Evolutionary conservation across 352 stramenopile species (phyloP), one percentile per base, ranked within the genome.

Genomic region (Phytophthora hibernalis): DNA sequence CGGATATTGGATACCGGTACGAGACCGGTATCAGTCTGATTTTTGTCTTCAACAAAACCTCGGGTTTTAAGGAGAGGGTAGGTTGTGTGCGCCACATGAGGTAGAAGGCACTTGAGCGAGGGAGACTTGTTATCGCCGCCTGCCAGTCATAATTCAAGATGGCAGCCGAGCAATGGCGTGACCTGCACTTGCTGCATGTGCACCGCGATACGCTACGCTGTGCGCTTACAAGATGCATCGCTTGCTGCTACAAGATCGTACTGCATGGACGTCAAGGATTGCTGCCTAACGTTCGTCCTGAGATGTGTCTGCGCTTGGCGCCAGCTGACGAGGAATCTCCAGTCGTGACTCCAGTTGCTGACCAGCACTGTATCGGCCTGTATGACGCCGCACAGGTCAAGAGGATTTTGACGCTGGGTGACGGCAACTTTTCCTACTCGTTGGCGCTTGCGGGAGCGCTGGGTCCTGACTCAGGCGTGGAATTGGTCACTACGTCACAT

Each of bases 381-480:
- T 95, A 93, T 53, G 74, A 90, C 49, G 75, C 77, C 1, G n/a
- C 28, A 0, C 48, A 74, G 12, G 49, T 85, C 15, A 74, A 82
- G 60, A 68, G 74, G 16, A 80, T 98, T 2, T 66, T 98, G 30
- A 98, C 93, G 0, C 83, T 99, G 2, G 97, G 97, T 15, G 97
- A 99, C 71, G 97, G 97, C 44, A 97, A 99, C 82, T 98, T 99
- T 59, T 97, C 95, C 3, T 99, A 97, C 75, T 98, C 95, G 24
- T 71, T 98, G 35, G 93, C 93, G 37, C 73, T 98, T 3, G 86
- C 93, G 8, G 77, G 84, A 30, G 77, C 78, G 38, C 79, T 96
- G 35, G 51, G 61, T 33, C 33, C 40, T 2, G 56, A 67, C 18
- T 56, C 65, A 7, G 50, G 53, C 11, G 76, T 87, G 18, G 59